Conservation (phyloP, 2,329 filamentous ascomycete species). For the Penicillium sp. region DNA sequence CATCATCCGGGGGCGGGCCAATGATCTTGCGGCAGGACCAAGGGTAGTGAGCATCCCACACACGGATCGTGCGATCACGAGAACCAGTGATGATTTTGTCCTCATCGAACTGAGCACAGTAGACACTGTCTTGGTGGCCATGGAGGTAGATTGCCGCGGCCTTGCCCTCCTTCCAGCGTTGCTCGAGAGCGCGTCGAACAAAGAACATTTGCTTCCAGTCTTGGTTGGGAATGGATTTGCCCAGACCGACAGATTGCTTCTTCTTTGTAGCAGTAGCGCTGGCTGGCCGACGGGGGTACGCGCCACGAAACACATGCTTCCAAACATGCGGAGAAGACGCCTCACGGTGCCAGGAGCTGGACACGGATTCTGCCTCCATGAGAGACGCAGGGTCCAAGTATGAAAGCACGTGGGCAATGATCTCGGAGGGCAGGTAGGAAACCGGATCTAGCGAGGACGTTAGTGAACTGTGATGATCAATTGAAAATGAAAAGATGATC, state of each 20-base stretch:
- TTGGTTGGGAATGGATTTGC: conserved; percentile 64
- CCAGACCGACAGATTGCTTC: conserved; percentile 61
- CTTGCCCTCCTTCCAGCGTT: conserved; percentile 78
- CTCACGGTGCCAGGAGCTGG: conserved; percentile 61
- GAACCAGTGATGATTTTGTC: conserved; percentile 97
- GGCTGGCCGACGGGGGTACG: conserved; percentile 56
- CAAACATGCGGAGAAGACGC: conserved; percentile 66
- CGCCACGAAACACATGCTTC: conserved; percentile 65
- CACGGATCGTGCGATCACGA: conserved; percentile 89
- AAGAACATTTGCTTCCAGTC: conserved; percentile 88
- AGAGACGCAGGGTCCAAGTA: conserved; percentile 65
- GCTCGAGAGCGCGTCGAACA: conserved; percentile 75
- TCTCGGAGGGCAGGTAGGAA: conserved; percentile 62
- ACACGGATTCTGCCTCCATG: conserved; percentile 61
- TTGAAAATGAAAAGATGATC: conserved; percentile 3
- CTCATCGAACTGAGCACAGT: conserved; percentile 98
- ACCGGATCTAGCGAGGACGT: conserved; percentile 57
- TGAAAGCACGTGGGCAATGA: conserved; percentile 64
- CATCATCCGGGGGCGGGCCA: conserved; percentile 69
- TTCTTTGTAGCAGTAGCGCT: conserved; percentile 44
- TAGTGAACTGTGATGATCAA: conserved; percentile 8
- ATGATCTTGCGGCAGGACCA: conserved; percentile 86
- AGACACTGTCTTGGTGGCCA: conserved; percentile 94
- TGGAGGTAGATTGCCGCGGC: conserved; percentile 87
- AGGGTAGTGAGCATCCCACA: conserved; percentile 89